Evolutionary conservation across 2,329 filamentous ascomycete genomes (phyloP).

Genomic region (Trichothecium sympodiale): DNA sequence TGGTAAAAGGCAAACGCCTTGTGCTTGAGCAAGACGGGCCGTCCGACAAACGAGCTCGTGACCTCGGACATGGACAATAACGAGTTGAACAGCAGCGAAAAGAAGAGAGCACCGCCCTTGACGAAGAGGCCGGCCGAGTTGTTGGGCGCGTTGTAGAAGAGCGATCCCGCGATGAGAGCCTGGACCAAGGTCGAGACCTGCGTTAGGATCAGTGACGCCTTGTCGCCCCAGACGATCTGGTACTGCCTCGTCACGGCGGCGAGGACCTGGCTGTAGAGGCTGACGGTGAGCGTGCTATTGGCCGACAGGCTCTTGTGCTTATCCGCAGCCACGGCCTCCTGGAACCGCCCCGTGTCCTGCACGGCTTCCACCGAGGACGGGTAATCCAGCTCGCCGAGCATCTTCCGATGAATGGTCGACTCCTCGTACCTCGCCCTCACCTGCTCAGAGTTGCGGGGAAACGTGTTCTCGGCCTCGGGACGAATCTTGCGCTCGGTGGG

Average conservation of each 20-base stretch:
- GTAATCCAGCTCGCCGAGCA: conserved; percentile 47
- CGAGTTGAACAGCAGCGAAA: conserved; percentile 51
- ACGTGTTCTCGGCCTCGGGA: conserved; percentile 23
- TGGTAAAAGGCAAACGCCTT: conserved; percentile 46
- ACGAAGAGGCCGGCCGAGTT: conserved; percentile 51
- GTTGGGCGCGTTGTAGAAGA: conserved; percentile 53
- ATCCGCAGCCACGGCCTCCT: conserved; percentile 37
- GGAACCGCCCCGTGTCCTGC: conserved; percentile 40
- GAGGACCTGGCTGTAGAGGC: conserved; percentile 42
- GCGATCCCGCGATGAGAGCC: conserved; percentile 51
- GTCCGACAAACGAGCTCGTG: conserved; percentile 47
- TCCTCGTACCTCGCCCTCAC: conserved; percentile 40
- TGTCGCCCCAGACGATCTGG: conserved; percentile 55
- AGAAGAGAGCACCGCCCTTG: conserved; percentile 54
- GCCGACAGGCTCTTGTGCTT: conserved; percentile 43
- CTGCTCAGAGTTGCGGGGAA: conserved; percentile 34
- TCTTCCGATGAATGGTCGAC: conserved; percentile 35
- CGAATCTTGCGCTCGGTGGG: conserved; percentile 57
- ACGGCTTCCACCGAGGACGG: conserved; percentile 36
- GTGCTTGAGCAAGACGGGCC: conserved; percentile 48
- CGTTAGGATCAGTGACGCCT: conserved; percentile 51
- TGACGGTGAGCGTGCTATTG: conserved; percentile 43
- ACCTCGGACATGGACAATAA: conserved; percentile 57
- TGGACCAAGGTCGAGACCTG: conserved; percentile 45
- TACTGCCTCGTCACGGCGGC: conserved; percentile 49